Evolutionary conservation across 306 rosid genomes (phyloP).

Genomic region (Vigna radiata): DNA sequence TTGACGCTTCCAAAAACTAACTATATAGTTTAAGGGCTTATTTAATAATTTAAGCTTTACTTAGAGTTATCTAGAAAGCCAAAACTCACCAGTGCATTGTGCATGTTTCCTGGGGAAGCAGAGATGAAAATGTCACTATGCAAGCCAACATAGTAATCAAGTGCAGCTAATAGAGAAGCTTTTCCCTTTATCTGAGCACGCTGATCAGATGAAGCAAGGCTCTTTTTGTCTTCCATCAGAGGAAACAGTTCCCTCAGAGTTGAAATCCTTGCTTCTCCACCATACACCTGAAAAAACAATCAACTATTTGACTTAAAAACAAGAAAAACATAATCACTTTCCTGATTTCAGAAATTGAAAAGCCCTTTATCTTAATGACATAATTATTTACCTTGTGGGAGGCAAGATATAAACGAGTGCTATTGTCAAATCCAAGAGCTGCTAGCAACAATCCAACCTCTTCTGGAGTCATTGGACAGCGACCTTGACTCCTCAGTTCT

Average conservation of each 20-base stretch:
- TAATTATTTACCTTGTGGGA: conserved; percentile 81
- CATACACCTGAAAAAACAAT: conserved; percentile 76
- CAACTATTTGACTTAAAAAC: conserved; percentile 24
- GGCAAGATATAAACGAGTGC: conserved; percentile 90
- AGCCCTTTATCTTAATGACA: background rate
- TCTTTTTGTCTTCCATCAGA: conserved; percentile 91
- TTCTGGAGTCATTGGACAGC: conserved; percentile 98
- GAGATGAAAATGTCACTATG: conserved; percentile 93
- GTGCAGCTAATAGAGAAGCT: conserved; percentile 95
- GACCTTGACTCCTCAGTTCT: conserved; percentile 95
- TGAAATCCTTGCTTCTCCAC: conserved; percentile 93
- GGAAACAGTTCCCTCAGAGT: conserved; percentile 79
- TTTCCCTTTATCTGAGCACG: conserved; percentile 82
- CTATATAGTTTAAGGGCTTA: background rate
- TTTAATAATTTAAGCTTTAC: background rate
- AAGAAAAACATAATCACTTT: conserved; percentile 21
- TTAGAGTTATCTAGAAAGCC: conserved; percentile 25
- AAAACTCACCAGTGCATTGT: conserved; percentile 91
- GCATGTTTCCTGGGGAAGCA: conserved; percentile 99
- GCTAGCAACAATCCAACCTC: conserved; percentile 94
- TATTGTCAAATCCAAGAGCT: conserved; percentile 93
- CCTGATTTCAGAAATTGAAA: conserved; percentile 21
- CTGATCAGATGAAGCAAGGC: conserved; percentile 77
- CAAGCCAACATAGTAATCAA: conserved; percentile 90
- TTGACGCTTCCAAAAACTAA: background rate